Conservation (phyloP, 768 basidiomycete species). For the Suillus tomentosus region DNA sequence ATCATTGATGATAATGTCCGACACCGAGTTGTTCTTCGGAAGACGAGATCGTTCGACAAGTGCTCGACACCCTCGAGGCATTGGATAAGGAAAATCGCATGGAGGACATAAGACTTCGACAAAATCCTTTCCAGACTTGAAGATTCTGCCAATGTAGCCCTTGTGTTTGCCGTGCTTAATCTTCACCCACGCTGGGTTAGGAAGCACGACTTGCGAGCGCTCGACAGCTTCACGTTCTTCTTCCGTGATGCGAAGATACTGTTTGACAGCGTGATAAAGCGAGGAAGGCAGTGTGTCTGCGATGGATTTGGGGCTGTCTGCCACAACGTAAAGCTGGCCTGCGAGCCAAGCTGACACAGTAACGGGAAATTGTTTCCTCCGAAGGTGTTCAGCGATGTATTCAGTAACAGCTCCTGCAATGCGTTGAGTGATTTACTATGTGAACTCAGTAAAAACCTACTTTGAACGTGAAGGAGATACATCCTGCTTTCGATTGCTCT, state of each 20-base stretch:
- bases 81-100: no score
- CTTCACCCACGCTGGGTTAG: not conserved
- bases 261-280: not conserved
- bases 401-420: conserved; percentile 7
- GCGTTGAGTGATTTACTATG: not conserved
- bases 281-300: not conserved
- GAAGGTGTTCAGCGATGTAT: not conserved
- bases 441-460: no score
- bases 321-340: not conserved
- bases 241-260: not conserved
- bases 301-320: not conserved
- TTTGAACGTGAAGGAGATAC: no score
- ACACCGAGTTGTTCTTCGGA: no score
- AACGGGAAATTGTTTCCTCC: not conserved
- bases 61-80: no score
- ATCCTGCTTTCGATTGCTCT: no score
- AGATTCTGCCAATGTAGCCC: no score
- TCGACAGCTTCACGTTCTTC: not conserved
- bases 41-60: no score
- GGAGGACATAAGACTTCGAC: no score
- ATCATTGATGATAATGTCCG: no score
- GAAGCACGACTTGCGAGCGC: not conserved
- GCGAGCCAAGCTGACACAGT: not conserved
- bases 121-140: no score
- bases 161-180: no score